phyloP scores from a whole-genome alignment of 208 protist species.

The Acanthamoeba rhysodes region DNA sequence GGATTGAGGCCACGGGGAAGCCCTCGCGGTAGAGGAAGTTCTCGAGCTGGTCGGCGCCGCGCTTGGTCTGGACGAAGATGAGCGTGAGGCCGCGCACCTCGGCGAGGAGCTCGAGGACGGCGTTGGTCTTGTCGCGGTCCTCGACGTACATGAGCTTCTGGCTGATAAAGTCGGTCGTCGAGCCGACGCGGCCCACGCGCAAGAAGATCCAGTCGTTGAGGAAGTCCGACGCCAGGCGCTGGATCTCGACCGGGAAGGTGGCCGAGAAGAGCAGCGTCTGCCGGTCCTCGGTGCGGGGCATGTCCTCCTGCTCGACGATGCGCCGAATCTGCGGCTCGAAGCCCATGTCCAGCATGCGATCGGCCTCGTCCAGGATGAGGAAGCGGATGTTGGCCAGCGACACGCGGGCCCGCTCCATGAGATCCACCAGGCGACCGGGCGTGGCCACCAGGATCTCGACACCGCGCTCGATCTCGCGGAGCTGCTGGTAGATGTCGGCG shows the following conservation, averaged over 20 bases:
- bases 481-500: slow-evolving; percentile 92
- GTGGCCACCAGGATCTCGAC: too few relatives aligned
- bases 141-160: slow-evolving; percentile 94
- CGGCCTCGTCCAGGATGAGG: slow-evolving; percentile 95
- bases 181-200: slow-evolving; percentile 98
- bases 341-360: slow-evolving; percentile 96
- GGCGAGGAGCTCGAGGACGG: slow-evolving; percentile 14
- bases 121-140: slow-evolving; percentile 89
- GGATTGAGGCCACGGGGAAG: slow-evolving; percentile 96
- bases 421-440: too few relatives aligned
- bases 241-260: slow-evolving; percentile 99
- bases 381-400: slow-evolving; percentile 77
- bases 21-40: slow-evolving; percentile 93
- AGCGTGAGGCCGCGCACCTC: slow-evolving; percentile 71
- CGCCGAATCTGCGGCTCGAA: slow-evolving; percentile 93
- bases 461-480: slow-evolving; percentile 87
- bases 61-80: slow-evolving; percentile 99
- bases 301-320: slow-evolving; percentile 91
- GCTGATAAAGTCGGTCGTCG: slow-evolving; percentile 97
- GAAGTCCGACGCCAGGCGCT: slow-evolving; percentile 98
- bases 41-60: slow-evolving; percentile 96
- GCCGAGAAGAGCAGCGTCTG: slow-evolving; percentile 99
- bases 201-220: slow-evolving; percentile 97
- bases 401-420: too few relatives aligned
- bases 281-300: slow-evolving; percentile 91